Evolutionary conservation across 2,329 filamentous ascomycete species (phyloP).

Genomic region (Cladosporium colombiae): DNA sequence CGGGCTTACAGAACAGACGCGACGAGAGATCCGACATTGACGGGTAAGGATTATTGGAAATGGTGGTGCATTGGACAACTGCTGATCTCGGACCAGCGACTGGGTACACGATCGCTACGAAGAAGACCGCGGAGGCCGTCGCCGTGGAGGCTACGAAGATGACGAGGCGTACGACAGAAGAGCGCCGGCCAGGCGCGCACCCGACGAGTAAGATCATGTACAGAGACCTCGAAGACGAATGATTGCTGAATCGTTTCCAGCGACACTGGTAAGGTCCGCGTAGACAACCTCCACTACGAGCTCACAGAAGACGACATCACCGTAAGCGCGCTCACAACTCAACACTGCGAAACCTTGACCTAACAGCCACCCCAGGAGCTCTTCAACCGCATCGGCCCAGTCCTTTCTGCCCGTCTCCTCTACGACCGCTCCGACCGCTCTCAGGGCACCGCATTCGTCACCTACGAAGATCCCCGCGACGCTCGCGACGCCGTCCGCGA

Average conservation of each 20-base stretch:
- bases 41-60: constrained; percentile 52
- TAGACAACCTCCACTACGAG: constrained; percentile 92
- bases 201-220: constrained; percentile 4
- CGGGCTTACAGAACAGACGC: constrained; percentile 35
- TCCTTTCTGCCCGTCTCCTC: constrained; percentile 67
- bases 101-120: constrained; percentile 71
- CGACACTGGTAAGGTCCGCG: constrained; percentile 62
- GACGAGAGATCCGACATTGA: constrained; percentile 58
- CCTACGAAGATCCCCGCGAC: constrained; percentile 70
- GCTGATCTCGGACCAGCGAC: constrained; percentile 58
- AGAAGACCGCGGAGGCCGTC: constrained; percentile 32
- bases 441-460: constrained; percentile 80
- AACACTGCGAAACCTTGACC: not conserved
- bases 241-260: not conserved
- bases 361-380: constrained; percentile 61
- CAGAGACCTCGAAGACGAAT: not conserved
- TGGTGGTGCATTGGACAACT: constrained; percentile 12
- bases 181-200: constrained; percentile 14
- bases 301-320: constrained; percentile 80
- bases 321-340: constrained; percentile 51
- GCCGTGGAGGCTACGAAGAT: constrained; percentile 10
- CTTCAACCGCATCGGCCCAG: constrained; percentile 74
- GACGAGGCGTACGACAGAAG: constrained; percentile 12
- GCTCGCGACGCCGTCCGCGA: constrained; percentile 74
- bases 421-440: constrained; percentile 91